Evolutionary conservation across 2,329 filamentous ascomycete species (phyloP), one percentile per base, ranked within the genome.

Genomic region (Botrytis byssoidea): DNA sequence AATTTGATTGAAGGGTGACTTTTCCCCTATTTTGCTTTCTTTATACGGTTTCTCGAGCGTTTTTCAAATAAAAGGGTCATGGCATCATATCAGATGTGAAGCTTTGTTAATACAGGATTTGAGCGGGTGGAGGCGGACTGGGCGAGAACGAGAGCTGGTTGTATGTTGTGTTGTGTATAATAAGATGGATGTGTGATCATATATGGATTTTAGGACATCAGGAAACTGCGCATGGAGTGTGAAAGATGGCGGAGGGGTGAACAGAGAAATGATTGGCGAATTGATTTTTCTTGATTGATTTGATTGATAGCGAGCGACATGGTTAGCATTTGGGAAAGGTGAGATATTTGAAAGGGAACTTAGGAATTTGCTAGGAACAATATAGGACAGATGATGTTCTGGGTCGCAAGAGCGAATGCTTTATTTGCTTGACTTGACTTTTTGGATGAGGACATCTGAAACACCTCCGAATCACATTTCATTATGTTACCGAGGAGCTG

Each of bases 101-200:
- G 35, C 48, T 32, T 40, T 46, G 37, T 70, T 61, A 40, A 46
- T 60, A 42, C 18, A 63, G 60, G 20, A 29, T 44, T 63, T 32
- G 40, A 25, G n/a, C 37, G 40, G 55, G 22, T n/a, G 18, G 37
- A 14, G 29, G n/a, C 4, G 40, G 25, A 14, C 4, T 25, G 32
- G 14, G 29, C 20, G n/a, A 9, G n/a, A 25, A 14, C 1, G 6
- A 12, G 37, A 8, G 9, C 9, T 10, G 51, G 51, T 9, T 57
- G n/a, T 57, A 57, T 29, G 37, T n/a, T 55, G 3, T 35, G n/a
- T 67, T 44, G 60, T 63, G 60, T 63, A 63, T 22, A 40, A 76
- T 68, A 66, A 25, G 37, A 66, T 66, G 42, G n/a, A 44, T 65
- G 63, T 65, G 63, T 25, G 25, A 46, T 46, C 35, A 14, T 44